Evolutionary conservation across 306 rosid species (phyloP).

Genomic region (Prunus salicina): DNA sequence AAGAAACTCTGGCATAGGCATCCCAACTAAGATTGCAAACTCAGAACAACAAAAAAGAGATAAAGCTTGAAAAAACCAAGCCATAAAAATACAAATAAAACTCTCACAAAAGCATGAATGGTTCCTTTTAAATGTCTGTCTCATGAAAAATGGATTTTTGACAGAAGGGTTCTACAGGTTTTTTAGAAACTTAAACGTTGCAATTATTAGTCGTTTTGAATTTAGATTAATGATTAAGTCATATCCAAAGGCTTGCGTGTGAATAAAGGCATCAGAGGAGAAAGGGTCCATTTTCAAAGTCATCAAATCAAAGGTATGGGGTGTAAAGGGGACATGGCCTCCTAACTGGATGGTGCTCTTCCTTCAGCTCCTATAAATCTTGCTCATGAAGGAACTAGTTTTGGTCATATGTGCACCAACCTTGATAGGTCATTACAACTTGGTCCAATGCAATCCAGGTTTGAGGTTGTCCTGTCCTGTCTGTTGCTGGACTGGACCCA

Average conservation of each 20-base stretch:
- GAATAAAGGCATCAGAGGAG: neutral
- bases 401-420: neutral
- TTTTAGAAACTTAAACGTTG: neutral
- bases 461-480: neutral
- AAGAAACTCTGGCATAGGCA: too few relatives aligned
- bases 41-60: too few relatives aligned
- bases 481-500: neutral
- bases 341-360: slow-evolving; percentile 27
- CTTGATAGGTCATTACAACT: neutral
- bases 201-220: neutral
- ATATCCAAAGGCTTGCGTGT: neutral
- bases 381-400: neutral
- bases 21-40: too few relatives aligned
- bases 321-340: slow-evolving; percentile 3
- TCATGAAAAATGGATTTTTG: neutral
- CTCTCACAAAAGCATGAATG: too few relatives aligned
- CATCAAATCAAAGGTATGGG: neutral
- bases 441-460: neutral
- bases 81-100: too few relatives aligned
- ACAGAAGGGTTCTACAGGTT: neutral
- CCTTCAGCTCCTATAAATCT: slow-evolving; percentile 9
- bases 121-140: too few relatives aligned
- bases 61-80: too few relatives aligned
- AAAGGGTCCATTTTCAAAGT: too few relatives aligned
- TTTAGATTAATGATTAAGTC: too few relatives aligned